Evolutionary conservation across 23 red algal genomes (phyloP).

Genomic region (Gracilariopsis chorda): DNA sequence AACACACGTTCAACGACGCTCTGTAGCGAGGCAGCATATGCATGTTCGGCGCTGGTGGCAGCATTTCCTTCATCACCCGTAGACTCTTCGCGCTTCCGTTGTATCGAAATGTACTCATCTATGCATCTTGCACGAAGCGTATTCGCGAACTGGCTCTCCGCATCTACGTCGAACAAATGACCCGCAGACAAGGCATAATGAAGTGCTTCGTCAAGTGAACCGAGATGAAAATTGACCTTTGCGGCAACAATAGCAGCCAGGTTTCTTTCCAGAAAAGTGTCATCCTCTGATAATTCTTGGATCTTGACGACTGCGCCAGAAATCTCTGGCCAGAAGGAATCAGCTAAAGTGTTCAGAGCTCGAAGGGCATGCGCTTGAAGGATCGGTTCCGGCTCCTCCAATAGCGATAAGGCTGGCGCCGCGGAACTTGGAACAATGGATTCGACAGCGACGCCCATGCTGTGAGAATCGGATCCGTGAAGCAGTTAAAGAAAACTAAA

Average conservation of each 20-base stretch:
- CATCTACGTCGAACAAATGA: constrained; percentile 75
- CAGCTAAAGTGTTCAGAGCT: constrained; percentile 71
- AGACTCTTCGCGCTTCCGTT: neutral
- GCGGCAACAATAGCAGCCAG: constrained; percentile 93
- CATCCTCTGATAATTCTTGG: constrained; percentile 84
- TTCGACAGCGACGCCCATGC: constrained; percentile 59
- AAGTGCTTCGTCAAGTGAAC: constrained; percentile 91
- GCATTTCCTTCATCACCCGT: neutral
- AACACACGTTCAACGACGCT: constrained; percentile 85
- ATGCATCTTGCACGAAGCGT: constrained; percentile 91
- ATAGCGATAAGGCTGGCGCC: constrained; percentile 73
- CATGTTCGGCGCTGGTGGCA: neutral
- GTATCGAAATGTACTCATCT: constrained; percentile 82
- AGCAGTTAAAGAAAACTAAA: too few relatives aligned
- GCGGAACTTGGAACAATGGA: constrained; percentile 86
- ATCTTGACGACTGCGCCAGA: constrained; percentile 84
- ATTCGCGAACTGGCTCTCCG: constrained; percentile 81
- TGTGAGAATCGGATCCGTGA: too few relatives aligned
- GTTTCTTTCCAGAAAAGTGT: constrained; percentile 53
- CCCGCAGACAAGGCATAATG: constrained; percentile 90
- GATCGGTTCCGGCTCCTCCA: constrained; percentile 86
- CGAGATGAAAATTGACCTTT: constrained; percentile 98
- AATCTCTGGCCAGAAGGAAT: constrained; percentile 96
- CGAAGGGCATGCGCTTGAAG: constrained; percentile 84
- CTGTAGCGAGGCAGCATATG: constrained; percentile 55